These are phyloP conservation scores for Geoglossum cookeanum DNA, from an alignment of 2,329 filamentous ascomycete genomes.

Conservation along the genomic window DNA sequence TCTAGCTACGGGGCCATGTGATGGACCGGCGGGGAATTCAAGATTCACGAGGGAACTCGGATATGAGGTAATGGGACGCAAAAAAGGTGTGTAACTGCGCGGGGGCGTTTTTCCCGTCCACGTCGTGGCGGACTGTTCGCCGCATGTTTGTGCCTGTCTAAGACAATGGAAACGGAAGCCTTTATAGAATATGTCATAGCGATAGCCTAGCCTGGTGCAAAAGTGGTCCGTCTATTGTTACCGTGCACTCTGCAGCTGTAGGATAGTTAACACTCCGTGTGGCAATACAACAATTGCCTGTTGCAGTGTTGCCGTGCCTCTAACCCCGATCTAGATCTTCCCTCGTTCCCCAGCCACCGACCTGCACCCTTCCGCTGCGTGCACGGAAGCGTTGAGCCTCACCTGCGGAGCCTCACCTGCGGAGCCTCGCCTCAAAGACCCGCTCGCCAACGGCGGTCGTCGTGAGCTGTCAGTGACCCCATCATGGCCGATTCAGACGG, in stretches of 20 bases:
- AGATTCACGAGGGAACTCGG: background rate
- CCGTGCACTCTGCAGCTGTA: too few species aligned
- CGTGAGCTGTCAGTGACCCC: background rate
- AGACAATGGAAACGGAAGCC: background rate
- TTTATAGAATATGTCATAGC: background rate
- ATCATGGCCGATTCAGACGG: slow-evolving; percentile 55
- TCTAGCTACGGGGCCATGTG: background rate
- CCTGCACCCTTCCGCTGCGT: too few species aligned
- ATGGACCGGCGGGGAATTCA: background rate
- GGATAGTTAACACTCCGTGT: too few species aligned
- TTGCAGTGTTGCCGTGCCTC: too few species aligned
- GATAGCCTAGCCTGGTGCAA: background rate
- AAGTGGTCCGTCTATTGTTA: too few species aligned
- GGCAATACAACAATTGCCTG: too few species aligned
- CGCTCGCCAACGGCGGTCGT: background rate
- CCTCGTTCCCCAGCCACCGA: too few species aligned
- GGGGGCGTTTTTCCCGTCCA: background rate
- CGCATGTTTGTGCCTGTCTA: background rate
- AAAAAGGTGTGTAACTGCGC: background rate
- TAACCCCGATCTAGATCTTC: too few species aligned
- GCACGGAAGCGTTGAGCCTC: too few species aligned
- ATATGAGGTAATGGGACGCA: background rate
- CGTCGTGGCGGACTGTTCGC: background rate
- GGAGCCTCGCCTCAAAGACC: background rate
- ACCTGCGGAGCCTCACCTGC: background rate